Evolutionary conservation across 2,329 filamentous ascomycete genomes (phyloP), one percentile per base, ranked within the genome.

Genomic region (Cercospora sp.): DNA sequence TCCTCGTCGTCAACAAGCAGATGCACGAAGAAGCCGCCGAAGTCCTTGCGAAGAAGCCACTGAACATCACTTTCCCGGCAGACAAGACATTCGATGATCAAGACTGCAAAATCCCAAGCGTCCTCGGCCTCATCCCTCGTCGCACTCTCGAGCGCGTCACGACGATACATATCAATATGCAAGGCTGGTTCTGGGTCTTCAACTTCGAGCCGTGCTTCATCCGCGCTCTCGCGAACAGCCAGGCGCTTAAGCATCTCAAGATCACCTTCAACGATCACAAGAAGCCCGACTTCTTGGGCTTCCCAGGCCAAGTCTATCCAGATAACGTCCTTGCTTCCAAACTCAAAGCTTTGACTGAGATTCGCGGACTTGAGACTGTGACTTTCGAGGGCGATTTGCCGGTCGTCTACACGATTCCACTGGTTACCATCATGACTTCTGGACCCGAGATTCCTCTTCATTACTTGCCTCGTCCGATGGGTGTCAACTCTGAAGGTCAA

Each of bases 1-100:
- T 80, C 26, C 71, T 81, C 2, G 76, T 79, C 3, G 51, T 80
- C 68, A 79, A 78, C 71, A 75, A 72, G 40, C 76, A 79, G 58
- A 77, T 78, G 68, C 70, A 69, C n/a, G 28, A 60, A 5, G 79
- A 81, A 65, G 76, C 77, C 3, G 65, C 70, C 8, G 30, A 70
- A 13, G 63, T 77, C 13, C 72, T 80, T 21, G 71, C 72, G 66
- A 68, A 69, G 32, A 77, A 77, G 67, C 72, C 77, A 1, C 72
- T 80, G 45, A 68, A 71, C 49, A 58, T 75, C 63, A 40, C 51
- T 18, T 69, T 71, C 61, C 73, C 74, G 3, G 58, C 60, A 45
- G 59, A 62, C 32, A 55, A 67, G 58, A 63, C 34, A 45, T 63
- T 70, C 68, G 24, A 21, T 10, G 8, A 57, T 3, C 24, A 64